Evolutionary conservation across 1,139 yeast species (phyloP).

Genomic region (Pichia sp.): DNA sequence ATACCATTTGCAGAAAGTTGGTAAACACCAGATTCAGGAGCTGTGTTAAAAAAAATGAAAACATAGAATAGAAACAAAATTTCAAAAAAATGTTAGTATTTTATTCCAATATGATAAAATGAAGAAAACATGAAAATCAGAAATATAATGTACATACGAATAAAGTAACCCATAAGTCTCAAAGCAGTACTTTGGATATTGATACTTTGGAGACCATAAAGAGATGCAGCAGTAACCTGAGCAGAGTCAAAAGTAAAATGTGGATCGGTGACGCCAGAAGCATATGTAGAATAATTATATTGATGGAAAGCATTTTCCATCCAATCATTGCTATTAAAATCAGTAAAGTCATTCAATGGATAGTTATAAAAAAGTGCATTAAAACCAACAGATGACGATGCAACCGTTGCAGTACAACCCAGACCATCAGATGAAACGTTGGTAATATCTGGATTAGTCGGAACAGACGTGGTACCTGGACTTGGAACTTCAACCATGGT

Average conservation of each 20-base stretch:
- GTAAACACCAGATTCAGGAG: too few species aligned
- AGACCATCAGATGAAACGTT: too few species aligned
- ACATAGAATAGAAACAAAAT: neutral
- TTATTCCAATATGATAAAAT: neutral
- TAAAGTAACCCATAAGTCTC: constrained; percentile 7
- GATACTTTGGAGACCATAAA: constrained; percentile 3
- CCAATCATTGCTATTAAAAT: neutral
- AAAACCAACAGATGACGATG: too few species aligned
- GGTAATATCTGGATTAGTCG: too few species aligned
- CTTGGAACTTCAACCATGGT: too few species aligned
- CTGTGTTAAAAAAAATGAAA: neutral
- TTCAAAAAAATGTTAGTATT: neutral
- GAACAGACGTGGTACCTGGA: too few species aligned
- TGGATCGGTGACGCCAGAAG: constrained; percentile 8
- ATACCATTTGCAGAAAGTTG: too few species aligned
- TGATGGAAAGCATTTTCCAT: constrained; percentile 1
- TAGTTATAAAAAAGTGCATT: constrained; percentile 3
- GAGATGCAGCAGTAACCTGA: neutral
- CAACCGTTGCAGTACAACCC: too few species aligned
- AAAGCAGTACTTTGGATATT: neutral
- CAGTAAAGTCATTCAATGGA: neutral
- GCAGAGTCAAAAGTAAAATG: neutral
- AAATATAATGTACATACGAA: constrained; percentile 3
- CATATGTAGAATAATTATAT: neutral
- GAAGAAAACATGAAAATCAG: neutral